phyloP scores from a whole-genome alignment of 257 asterid species.

The Schizonepeta tenuifolia region DNA sequence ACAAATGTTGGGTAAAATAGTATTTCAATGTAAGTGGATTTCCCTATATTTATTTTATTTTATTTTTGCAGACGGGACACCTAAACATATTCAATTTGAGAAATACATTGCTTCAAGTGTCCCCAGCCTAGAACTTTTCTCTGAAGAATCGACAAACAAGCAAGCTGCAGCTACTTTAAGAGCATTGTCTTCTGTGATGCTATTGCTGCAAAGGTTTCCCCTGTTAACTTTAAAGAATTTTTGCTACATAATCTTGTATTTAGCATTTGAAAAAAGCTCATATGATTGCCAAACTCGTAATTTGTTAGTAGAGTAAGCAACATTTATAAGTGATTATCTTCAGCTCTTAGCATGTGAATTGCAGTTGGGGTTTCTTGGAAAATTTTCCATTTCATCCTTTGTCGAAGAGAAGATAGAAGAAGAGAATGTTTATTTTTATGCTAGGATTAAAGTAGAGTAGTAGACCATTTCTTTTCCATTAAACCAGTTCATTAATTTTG shows the following conservation, averaged over 20 bases:
- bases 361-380: constrained; percentile 2
- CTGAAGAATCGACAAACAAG: constrained; percentile 55
- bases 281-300: not conserved
- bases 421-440: not conserved
- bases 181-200: constrained; percentile 79
- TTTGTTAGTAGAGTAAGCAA: not conserved
- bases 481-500: constrained; percentile 27
- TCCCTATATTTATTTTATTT: constrained; percentile 22
- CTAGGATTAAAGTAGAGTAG: constrained; percentile 10
- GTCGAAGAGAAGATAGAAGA: not conserved
- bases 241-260: constrained; percentile 11
- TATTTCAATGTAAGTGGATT: not conserved
- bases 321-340: not conserved
- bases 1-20: not conserved
- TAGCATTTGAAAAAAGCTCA: not conserved
- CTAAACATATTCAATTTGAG: constrained; percentile 62
- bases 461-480: constrained; percentile 9
- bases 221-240: not conserved
- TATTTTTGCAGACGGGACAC: constrained; percentile 62
- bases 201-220: constrained; percentile 70
- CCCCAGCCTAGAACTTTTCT: constrained; percentile 70
- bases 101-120: constrained; percentile 75
- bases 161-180: constrained; percentile 62
- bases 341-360: not conserved
- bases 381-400: not conserved